phyloP scores from a whole-genome alignment of 768 basidiomycete genomes.

The Rhodosporidiobolus odoratus region DNA sequence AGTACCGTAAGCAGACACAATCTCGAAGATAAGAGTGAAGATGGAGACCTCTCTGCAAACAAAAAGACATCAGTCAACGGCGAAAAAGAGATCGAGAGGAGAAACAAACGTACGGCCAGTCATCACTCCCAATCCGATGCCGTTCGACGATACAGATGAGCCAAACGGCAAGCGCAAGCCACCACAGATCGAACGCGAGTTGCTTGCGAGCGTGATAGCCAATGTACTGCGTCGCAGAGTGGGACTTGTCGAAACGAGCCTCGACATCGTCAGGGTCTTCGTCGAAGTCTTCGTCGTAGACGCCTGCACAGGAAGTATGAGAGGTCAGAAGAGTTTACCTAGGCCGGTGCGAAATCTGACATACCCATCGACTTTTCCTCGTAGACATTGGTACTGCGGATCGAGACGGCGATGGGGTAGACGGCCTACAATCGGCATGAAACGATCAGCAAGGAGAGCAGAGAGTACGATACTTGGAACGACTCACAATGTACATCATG shows the following conservation, averaged over 20 bases:
- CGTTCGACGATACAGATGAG: slow-evolving; percentile 84
- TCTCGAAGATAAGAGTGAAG: slow-evolving; percentile 56
- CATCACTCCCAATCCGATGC: slow-evolving; percentile 7
- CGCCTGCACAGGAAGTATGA: slow-evolving; percentile 13
- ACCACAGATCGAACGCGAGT: slow-evolving; percentile 97
- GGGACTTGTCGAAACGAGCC: slow-evolving; percentile 32
- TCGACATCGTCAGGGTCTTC: slow-evolving; percentile 35
- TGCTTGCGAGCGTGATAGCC: slow-evolving; percentile 70
- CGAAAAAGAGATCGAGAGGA: neutral
- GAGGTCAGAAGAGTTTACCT: no score
- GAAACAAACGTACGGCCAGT: slow-evolving; percentile 22
- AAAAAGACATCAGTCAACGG: neutral
- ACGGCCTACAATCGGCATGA: slow-evolving; percentile 34
- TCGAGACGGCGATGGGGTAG: slow-evolving; percentile 52
- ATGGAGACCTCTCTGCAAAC: slow-evolving; percentile 25
- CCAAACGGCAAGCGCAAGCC: slow-evolving; percentile 78
- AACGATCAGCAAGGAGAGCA: neutral
- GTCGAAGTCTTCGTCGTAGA: slow-evolving; percentile 39
- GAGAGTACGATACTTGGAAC: neutral
- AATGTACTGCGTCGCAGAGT: slow-evolving; percentile 40
- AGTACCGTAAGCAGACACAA: slow-evolving; percentile 62
- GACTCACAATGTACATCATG: slow-evolving; percentile 81
- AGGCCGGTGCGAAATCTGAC: no score
- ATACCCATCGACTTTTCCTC: slow-evolving; percentile 87
- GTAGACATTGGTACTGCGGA: slow-evolving; percentile 69